Evolutionary conservation across 2,329 filamentous ascomycete species (phyloP), one percentile per base, ranked within the genome.

Genomic region (Trichoderma sp.): DNA sequence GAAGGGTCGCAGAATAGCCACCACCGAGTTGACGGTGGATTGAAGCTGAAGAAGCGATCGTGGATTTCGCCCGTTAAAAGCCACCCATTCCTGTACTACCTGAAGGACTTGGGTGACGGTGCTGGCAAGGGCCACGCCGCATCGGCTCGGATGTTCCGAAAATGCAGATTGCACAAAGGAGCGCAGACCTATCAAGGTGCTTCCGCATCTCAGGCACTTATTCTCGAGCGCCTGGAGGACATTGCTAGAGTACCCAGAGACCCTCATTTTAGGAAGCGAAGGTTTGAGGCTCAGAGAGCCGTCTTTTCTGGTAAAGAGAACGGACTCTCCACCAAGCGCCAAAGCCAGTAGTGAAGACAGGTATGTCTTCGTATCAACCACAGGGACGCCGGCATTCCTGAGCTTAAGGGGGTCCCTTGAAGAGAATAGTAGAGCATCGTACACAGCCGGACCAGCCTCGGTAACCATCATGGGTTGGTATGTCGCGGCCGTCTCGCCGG

Each of bases 321-420:
- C 82, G 0, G 92, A 94, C 45, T 88, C 89, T 57, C 91, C 84
- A 0, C 92, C 92, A 6, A 93, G 84, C 0, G 88, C 87, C 1
- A 94, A 80, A 13, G 88, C 85, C 69, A 90, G 81, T 0, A 94
- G 79, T 12, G 88, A 89, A 19, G 82, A 77, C 59, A 82, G 78
- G 73, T 87, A 90, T 5, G 80, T 74, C 22, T 77, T 80, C 1
- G 81, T 76, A 58, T 86, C 81, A 3, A 89, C 76, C 12, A 85
- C 74, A 13, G 80, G 75, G 6, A 80, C 75, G 3, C 79, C 73
- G 8, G 74, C 73, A 37, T 82, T 83, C 54, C 71, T 75, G 35
- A 81, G 72, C 45, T 71, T 72, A 37, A 82, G 73, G 64, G 76
- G 80, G 69, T 83, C 85, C 29, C 76, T 76, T 19, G 75, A 71